A percentile compares a stretch with the other conserved stretches of the same genome.
phyloP scores from a whole-genome alignment of 768 basidiomycete genomes.

The Pleurotus giganteus region DNA sequence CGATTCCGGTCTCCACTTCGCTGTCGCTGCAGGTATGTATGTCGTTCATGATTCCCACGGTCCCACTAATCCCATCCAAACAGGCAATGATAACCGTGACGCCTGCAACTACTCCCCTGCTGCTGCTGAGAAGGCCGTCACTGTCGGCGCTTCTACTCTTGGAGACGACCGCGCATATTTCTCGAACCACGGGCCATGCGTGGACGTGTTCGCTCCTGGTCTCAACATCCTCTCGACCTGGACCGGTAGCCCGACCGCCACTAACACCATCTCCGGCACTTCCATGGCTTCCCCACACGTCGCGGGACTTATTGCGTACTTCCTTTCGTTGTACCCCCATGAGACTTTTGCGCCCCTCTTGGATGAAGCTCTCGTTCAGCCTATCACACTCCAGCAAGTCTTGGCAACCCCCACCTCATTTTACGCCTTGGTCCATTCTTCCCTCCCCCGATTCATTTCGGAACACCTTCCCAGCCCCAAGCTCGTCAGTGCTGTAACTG shows the following conservation, averaged over 20 bases:
- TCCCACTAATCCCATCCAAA: not conserved
- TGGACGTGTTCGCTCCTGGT: slow-evolving; percentile 91
- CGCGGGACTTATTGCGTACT: slow-evolving; percentile 88
- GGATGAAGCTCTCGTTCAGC: slow-evolving; percentile 33
- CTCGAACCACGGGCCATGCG: slow-evolving; percentile 89
- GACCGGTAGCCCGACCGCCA: slow-evolving; percentile 59
- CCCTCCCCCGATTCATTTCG: slow-evolving; percentile 58
- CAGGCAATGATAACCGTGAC: slow-evolving; percentile 81
- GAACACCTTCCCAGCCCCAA: slow-evolving; percentile 54
- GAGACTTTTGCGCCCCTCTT: slow-evolving; percentile 56
- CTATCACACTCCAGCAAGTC: slow-evolving; percentile 28
- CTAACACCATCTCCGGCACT: slow-evolving; percentile 81
- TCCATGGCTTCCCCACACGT: slow-evolving; percentile 96
- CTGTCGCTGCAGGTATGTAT: slow-evolving; percentile 89
- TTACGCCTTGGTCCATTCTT: slow-evolving; percentile 53
- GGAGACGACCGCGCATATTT: slow-evolving; percentile 84
- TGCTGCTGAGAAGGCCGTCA: slow-evolving; percentile 82
- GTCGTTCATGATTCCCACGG: slow-evolving; percentile 1
- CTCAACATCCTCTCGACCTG: slow-evolving; percentile 90
- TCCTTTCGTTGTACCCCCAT: slow-evolving; percentile 84
- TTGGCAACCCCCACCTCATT: slow-evolving; percentile 38
- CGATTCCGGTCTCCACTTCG: slow-evolving; percentile 84
- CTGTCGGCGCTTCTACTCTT: slow-evolving; percentile 89
- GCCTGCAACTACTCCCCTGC: slow-evolving; percentile 95
- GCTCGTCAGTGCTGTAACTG: slow-evolving; percentile 39